Percentiles rank a stretch among this genome's conserved stretches.
Conservation (phyloP, 2,329 filamentous ascomycete species). For the Botrytis tulipae region DNA sequence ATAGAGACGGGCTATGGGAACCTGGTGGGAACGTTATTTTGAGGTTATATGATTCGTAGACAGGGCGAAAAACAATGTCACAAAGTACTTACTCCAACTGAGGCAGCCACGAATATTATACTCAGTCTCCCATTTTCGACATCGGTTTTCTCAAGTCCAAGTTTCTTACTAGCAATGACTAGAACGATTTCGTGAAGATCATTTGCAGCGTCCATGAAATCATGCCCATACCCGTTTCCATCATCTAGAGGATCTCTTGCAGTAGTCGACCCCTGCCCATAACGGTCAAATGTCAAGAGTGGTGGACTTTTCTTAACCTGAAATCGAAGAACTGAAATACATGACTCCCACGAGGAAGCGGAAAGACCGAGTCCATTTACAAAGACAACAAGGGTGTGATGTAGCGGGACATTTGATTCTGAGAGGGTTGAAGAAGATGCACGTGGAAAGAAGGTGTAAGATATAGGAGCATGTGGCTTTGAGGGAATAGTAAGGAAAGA, state of each 20-base stretch:
- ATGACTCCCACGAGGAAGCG: constrained; percentile 33
- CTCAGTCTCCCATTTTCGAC: constrained; percentile 24
- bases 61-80: background rate
- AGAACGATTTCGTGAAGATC: constrained; percentile 38
- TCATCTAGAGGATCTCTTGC: constrained; percentile 33
- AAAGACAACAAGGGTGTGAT: constrained; percentile 34
- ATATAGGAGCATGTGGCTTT: constrained; percentile 37
- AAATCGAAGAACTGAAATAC: constrained; percentile 33
- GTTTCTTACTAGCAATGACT: constrained; percentile 25
- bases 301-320: constrained; percentile 30
- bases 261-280: constrained; percentile 34
- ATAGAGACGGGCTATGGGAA: constrained; percentile 37
- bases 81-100: constrained; percentile 34
- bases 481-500: constrained; percentile 32
- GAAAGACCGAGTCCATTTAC: constrained; percentile 39
- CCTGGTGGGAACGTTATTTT: background rate
- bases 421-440: constrained; percentile 24
- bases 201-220: constrained; percentile 33
- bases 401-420: constrained; percentile 7
- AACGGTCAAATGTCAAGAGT: constrained; percentile 40
- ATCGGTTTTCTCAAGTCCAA: constrained; percentile 18
- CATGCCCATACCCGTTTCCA: constrained; percentile 35
- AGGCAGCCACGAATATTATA: constrained; percentile 36
- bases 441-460: constrained; percentile 33
- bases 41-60: background rate